Percentiles rank a stretch among this genome's conserved stretches.
phyloP scores from a whole-genome alignment of 2,329 filamentous ascomycete genomes.

The Colletotrichum falcatum region DNA sequence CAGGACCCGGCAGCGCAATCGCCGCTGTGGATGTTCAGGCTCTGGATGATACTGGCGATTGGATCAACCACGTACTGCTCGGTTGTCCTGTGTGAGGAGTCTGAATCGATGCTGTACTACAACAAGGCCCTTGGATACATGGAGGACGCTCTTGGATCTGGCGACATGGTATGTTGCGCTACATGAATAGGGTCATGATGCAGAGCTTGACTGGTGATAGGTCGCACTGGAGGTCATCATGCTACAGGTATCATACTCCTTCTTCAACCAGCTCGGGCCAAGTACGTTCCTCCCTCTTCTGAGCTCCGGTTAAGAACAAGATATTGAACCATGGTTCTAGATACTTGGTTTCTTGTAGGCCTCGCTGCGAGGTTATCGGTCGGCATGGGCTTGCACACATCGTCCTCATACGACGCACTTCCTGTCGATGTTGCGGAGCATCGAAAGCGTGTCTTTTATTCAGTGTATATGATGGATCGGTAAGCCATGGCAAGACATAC shows the following conservation, averaged over 20 bases:
- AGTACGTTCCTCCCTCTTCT: constrained; percentile 47
- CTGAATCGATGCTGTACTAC: constrained; percentile 56
- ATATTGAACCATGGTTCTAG: constrained; percentile 41
- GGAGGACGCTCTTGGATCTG: constrained; percentile 52
- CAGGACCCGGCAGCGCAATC: constrained; percentile 46
- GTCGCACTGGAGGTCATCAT: constrained; percentile 58
- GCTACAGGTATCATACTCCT: constrained; percentile 61
- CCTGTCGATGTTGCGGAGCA: constrained; percentile 50
- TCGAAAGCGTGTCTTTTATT: constrained; percentile 59
- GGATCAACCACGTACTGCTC: constrained; percentile 59
- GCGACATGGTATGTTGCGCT: constrained; percentile 51
- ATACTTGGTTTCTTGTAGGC: constrained; percentile 61
- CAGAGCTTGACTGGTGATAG: constrained; percentile 41
- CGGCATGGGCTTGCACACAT: constrained; percentile 56
- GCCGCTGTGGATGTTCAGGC: constrained; percentile 52
- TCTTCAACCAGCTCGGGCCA: constrained; percentile 61
- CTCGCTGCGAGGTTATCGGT: constrained; percentile 57
- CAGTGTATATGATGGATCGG: constrained; percentile 63
- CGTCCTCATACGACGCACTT: constrained; percentile 50
- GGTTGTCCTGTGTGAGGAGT: constrained; percentile 56
- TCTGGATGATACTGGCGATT: constrained; percentile 64
- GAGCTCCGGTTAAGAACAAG: not conserved
- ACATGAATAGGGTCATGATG: not conserved
- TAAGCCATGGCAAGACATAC: constrained; percentile 27
- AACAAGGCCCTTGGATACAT: constrained; percentile 58